Base-by-base conservation (phyloP, 345 rosid genomes). In the Eutrema heterophyllum region DNA sequence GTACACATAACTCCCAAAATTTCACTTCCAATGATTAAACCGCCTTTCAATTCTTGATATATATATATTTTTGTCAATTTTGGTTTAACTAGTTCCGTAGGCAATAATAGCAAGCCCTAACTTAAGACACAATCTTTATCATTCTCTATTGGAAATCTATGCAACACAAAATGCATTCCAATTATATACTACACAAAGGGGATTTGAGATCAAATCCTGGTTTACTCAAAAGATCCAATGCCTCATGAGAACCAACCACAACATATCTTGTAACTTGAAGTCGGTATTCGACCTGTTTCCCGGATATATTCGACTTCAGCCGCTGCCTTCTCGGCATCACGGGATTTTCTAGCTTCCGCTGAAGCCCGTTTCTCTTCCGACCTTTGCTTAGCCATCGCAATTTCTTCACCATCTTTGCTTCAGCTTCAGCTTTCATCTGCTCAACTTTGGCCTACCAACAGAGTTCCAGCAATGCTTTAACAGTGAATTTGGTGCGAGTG, bases 301-400 rank as follows among this genome's bases (percentile, higher is more conserved):
- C 93, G 83, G 62, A 90, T 87, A 78, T 85, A 83, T 27, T 88
- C 88, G 0, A 86, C 87, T 76, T 88, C 95, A 72, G 83, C 81
- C 60, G 79, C 87, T 0, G 93, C 85, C 83, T 83, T 87, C 35
- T 83, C 84, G 9, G 89, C 96, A 54, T 84, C 86, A 16, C 51
- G 57, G 44, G 72, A 74, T 77, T 86, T 85, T 70, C 81, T 84
- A 61, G 88, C 85, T 80, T 87, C 98, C 0, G 96, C 97, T n/a
- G 75, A 84, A 57, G 86, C 90, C 26, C 84, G 76, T 79, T 87
- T 88, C 86, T 88, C 96, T 78, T 89, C 98, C 4, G 93, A 89
- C 59, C 79, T 87, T 79, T 83, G 90, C 79, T 93, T 87, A 49
- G 86, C 85, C 41, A 90, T 74, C 0, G 91, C 96, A 4, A 90